These are phyloP conservation scores for Hygrophoropsis aurantiaca DNA, from an alignment of 768 basidiomycete species.

Conservation along the genomic window DNA sequence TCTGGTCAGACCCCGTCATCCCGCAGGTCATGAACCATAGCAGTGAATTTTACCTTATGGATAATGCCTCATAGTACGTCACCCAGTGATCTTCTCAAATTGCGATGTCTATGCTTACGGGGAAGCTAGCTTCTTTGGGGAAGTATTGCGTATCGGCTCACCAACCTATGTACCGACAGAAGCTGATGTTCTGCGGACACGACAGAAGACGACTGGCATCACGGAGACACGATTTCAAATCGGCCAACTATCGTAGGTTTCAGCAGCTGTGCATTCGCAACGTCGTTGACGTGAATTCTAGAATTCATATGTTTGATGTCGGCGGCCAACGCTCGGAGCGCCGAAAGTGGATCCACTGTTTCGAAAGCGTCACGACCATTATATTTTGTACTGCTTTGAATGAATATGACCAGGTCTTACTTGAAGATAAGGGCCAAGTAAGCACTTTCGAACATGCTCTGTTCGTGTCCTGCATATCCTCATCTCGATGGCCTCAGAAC, in stretches of 20 bases:
- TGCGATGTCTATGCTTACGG: neutral
- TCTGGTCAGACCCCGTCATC: slow-evolving; percentile 71
- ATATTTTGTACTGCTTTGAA: slow-evolving; percentile 76
- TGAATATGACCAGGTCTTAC: slow-evolving; percentile 72
- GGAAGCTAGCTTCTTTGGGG: slow-evolving; percentile 71
- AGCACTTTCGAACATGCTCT: too few species aligned
- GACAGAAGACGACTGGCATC: slow-evolving; percentile 90
- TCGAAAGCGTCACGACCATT: slow-evolving; percentile 78
- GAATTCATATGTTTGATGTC: slow-evolving; percentile 75
- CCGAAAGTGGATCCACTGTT: slow-evolving; percentile 82
- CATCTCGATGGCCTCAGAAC: slow-evolving; percentile 42
- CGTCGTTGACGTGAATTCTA: slow-evolving; percentile 8
- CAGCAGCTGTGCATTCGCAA: too few species aligned
- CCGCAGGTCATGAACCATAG: slow-evolving; percentile 51
- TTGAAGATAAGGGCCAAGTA: slow-evolving; percentile 51
- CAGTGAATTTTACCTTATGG: slow-evolving; percentile 90
- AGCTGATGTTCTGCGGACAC: slow-evolving; percentile 84
- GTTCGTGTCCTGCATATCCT: slow-evolving; percentile 1
- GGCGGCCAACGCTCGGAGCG: slow-evolving; percentile 80
- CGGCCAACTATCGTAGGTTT: slow-evolving; percentile 59
- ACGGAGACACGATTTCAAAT: slow-evolving; percentile 82
- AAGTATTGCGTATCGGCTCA: slow-evolving; percentile 78
- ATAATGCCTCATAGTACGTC: slow-evolving; percentile 85
- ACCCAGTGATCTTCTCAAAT: neutral
- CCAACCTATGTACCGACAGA: slow-evolving; percentile 86